Evolutionary conservation across 2,329 filamentous ascomycete species (phyloP).

Genomic region (Talaromyces amestolkiae): DNA sequence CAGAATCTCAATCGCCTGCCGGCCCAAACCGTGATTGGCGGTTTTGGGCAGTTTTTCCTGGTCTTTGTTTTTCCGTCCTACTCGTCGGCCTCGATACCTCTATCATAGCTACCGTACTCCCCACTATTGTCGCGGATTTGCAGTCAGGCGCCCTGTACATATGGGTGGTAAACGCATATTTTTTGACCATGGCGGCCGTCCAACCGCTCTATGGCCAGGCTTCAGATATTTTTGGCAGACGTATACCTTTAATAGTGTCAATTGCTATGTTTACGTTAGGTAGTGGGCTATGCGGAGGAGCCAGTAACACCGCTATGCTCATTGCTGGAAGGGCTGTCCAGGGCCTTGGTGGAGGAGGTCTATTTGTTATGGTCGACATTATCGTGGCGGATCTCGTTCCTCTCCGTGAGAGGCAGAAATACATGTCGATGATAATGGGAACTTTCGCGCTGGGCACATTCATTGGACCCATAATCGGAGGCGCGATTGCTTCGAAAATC

Average conservation of each 20-base stretch:
- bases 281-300: slow-evolving; percentile 50
- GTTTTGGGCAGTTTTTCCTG: neutral
- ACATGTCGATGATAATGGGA: neutral
- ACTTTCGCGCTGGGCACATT: neutral
- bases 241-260: slow-evolving; percentile 41
- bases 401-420: slow-evolving; percentile 21
- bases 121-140: neutral
- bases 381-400: slow-evolving; percentile 52
- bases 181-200: neutral
- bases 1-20: neutral
- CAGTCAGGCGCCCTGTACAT: neutral
- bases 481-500: neutral
- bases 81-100: neutral
- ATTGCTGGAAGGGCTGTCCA: slow-evolving; percentile 48
- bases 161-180: neutral
- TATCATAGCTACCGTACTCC: neutral
- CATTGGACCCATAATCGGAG: neutral
- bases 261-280: slow-evolving; percentile 53
- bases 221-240: neutral
- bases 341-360: slow-evolving; percentile 50
- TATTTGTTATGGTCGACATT: slow-evolving; percentile 50
- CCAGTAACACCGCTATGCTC: slow-evolving; percentile 47
- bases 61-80: neutral
- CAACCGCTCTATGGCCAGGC: neutral
- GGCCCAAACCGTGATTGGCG: neutral